Base-by-base conservation (phyloP, 176 grass and related monocot species). In the Oropetium thomaeum region DNA sequence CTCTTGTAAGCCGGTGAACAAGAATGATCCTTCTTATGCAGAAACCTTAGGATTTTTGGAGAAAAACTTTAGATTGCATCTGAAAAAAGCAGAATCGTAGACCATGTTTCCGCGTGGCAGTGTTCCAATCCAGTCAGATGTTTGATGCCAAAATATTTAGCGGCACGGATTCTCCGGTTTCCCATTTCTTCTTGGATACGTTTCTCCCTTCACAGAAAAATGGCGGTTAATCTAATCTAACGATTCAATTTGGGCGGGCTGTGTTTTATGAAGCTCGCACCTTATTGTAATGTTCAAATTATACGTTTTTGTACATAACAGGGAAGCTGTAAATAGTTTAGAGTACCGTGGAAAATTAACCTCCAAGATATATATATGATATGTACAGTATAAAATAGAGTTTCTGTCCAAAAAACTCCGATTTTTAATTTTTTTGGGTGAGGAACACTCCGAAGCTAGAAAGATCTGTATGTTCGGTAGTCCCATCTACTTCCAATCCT, bases 1-100 rank as follows among this genome's bases (percentile, higher is more conserved):
- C 37, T 98, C 95, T 45, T 94, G 95, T 73, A 98, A 98, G 40
- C 95, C 95, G 28, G 83, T 94, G 71, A 89, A 86, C 76, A 90
- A 86, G 78, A 86, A 85, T 13, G 95, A 98, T 76, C 91, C 91
- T 67, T 98, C 95, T 11, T 98, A 98, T 27, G 81, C 86, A 0
- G 89, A 94, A 80, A 98, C 91, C 16, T 74, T 98, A 49, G 81
- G 84, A 62, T 98, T 98, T 78, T 85, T 98, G 75, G 82, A 94
- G 67, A 94, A 89, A 85, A 87, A 67, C 32, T 43, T 78, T 7
- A 83, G 83, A 63, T 68, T 73, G 34, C 43, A 43, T 38, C 26
- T 60, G 15, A 25, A 79, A 69, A 67, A 12, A 55, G 43, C 3
- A 44, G 80, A 79, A 44, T 38, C 80, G 3, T 88, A 88, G 74